Conservation (phyloP, 257 asterid genomes). For the Buddleja alternifolia region DNA sequence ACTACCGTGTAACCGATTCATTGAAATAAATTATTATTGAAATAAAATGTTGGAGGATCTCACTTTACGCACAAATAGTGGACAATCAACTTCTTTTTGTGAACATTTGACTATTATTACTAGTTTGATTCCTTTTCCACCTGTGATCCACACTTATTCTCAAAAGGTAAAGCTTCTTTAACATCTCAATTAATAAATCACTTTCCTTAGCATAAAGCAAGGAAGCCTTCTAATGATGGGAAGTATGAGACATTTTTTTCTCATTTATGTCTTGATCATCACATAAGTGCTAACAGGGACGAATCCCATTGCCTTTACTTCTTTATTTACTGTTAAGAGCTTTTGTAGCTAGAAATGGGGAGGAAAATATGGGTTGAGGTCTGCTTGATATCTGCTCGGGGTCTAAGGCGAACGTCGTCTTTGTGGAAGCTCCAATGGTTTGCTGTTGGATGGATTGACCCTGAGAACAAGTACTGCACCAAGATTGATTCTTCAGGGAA, state of each 20-base stretch:
- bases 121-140: constrained; percentile 42
- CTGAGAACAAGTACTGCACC: constrained; percentile 74
- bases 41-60: background rate
- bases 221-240: constrained; percentile 36
- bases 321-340: constrained; percentile 19
- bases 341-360: constrained; percentile 41
- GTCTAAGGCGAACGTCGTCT: constrained; percentile 59
- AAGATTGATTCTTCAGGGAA: constrained; percentile 75
- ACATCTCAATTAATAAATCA: constrained; percentile 26
- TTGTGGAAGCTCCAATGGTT: constrained; percentile 83
- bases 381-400: constrained; percentile 77
- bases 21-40: too few species aligned
- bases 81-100: constrained; percentile 21
- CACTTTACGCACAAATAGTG: constrained; percentile 5
- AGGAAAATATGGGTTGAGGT: constrained; percentile 73
- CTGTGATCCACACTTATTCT: constrained; percentile 26
- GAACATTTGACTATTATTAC: constrained; percentile 43
- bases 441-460: constrained; percentile 84
- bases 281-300: constrained; percentile 36
- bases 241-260: constrained; percentile 30
- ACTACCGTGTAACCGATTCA: too few species aligned
- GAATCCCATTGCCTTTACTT: constrained; percentile 23
- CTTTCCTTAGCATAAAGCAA: constrained; percentile 39
- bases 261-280: constrained; percentile 44
- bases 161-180: too few species aligned